Evolutionary conservation across 805 yeast genomes (phyloP), one percentile per base, ranked within the genome.

Genomic region (Starmera quercuum): DNA sequence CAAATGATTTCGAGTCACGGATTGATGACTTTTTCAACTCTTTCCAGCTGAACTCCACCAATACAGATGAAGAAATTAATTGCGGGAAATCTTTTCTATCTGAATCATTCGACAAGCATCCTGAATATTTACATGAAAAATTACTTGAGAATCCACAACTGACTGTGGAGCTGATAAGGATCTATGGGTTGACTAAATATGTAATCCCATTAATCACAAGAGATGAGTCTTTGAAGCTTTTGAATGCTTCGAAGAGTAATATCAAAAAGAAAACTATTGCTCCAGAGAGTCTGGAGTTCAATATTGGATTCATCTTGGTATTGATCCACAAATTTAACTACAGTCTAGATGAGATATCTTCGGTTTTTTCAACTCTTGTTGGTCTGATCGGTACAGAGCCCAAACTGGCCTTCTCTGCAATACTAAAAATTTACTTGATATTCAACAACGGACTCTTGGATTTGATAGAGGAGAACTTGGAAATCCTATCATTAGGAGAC

Each of bases 271-370:
- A 23, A 8, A 22, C 21, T 4, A 26, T 16, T 3, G 26, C 16
- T 3, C 29, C 28, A 7, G 16, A 33, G 9, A 38, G 46, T 35
- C 35, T 39, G 0, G 47, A 46, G 15, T 45, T 35, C 32, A 32
- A 50, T 15, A 30, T 52, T 23, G 41, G 40, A 14, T 39, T 56
- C 14, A 37, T 56, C 12, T 37, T 56, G 18, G 49, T 52, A 14
- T 38, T 58, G 20, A 26, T 60, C 28, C 44, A 43, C 12, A 50
- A 46, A 24, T 54, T 53, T 38, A 32, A 40, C 7, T 56, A 50
- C 28, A 23, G 39, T 3, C 20, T 46, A 2, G 30, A 29, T 8
- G 44, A 44, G 2, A 11, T 44, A 3, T 35, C 31, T 14, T 36
- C 47, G 1, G n/a, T 38, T 5, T 24, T 47, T 1, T 38, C 45